Evolutionary conservation across 129 eudicot genomes (phyloP), one percentile per base, ranked within the genome.

Genomic region (Flaveria ramosissima): DNA sequence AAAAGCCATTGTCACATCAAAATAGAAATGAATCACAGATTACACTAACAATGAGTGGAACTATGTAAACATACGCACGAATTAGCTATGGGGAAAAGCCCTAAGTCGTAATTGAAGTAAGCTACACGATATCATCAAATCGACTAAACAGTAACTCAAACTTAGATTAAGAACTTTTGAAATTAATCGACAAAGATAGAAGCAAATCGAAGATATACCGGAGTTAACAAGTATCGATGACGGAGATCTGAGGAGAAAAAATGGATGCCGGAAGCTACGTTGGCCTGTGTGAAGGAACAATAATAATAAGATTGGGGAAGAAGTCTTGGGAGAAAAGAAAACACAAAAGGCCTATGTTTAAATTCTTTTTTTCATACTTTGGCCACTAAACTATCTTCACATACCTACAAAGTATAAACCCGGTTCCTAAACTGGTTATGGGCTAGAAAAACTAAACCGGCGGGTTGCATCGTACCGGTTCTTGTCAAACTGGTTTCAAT

Each of bases 311-410:
- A 47, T 60, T 14, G 64, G 56, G 82, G 32, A 59, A 46, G 27
- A 78, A 71, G 72, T 32, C 82, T 78, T 78, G 82, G 72, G 72
- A 71, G 71, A 78, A 71, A 78, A 71, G 82, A 71, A 78, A 71
- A 72, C 70, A 53, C 19, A 30, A 70, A 70, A 72, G 69, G 77
- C 14, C 72, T 12, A 4, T 61, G 26, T 23, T 23, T 23, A 0
- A 23, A 0, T 23, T 23, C 0, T 23, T 23, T 23, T 23, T 23
- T 23, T 23, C 26, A 23, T 23, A 23, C 26, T 23, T 23, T 23
- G 26, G 26, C 26, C 26, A 23, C 26, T 23, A 23, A 23, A 23
- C 1, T 23, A 23, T 23, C 26, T 23, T 23, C 26, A 23, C 26
- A 0, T 23, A 23, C 26, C 26, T 23, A 0, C 26, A 23, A 23